These are phyloP conservation scores for Artemisia tridentata DNA, from an alignment of 129 eudicot genomes.

Conservation along the genomic window DNA sequence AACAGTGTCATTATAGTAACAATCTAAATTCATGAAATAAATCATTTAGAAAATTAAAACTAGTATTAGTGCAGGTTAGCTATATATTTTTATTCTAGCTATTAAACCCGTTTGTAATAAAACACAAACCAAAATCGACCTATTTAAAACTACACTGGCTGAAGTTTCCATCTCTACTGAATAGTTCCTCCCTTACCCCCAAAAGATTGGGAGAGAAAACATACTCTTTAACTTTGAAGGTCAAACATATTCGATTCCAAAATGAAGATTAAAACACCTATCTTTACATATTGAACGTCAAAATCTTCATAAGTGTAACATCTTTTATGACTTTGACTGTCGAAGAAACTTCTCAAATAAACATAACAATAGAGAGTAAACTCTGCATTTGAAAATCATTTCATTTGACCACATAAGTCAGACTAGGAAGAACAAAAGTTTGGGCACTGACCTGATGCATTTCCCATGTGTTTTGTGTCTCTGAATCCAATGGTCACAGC, in stretches of 20 bases:
- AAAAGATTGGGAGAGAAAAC: background rate
- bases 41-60: background rate
- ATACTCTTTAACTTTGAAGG: background rate
- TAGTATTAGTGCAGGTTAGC: no score
- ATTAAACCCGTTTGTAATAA: background rate
- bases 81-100: background rate
- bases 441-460: conserved; percentile 57
- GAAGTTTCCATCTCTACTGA: background rate
- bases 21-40: background rate
- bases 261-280: background rate
- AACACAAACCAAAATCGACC: background rate
- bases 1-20: background rate
- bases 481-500: conserved; percentile 72
- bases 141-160: background rate
- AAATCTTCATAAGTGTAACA: background rate
- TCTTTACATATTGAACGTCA: background rate
- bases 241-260: background rate
- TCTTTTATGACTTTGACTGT: background rate
- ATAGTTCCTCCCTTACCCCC: background rate
- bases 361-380: background rate
- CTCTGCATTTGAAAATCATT: background rate
- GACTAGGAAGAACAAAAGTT: conserved; percentile 4
- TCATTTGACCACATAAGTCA: conserved; percentile 14
- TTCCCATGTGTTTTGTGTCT: conserved; percentile 57
- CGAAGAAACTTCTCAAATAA: background rate